phyloP scores from a whole-genome alignment of 106 monocot species.

The Acorus gramineus region DNA sequence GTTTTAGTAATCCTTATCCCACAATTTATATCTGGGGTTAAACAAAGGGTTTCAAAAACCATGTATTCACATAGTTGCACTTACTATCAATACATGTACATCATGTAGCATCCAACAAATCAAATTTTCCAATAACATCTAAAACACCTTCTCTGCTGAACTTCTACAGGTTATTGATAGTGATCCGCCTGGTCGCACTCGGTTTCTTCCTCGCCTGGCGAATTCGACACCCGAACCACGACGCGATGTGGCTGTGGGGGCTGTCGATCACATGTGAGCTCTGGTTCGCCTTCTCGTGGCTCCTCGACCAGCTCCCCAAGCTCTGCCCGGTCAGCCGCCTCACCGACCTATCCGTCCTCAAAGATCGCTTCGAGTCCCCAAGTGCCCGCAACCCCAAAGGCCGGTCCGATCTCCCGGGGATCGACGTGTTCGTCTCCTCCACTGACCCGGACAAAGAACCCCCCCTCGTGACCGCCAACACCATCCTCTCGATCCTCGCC shows the following conservation, averaged over 20 bases:
- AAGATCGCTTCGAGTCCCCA: constrained; percentile 52
- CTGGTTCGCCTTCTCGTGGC: constrained; percentile 79
- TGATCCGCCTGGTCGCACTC: constrained; percentile 47
- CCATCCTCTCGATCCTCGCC: constrained; percentile 70
- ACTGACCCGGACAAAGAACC: constrained; percentile 77
- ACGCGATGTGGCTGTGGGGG: constrained; percentile 75
- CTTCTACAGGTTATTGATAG: constrained; percentile 38
- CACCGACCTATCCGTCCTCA: constrained; percentile 53
- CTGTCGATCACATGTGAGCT: constrained; percentile 62
- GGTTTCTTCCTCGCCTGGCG: constrained; percentile 75
- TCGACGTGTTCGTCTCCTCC: constrained; percentile 72
- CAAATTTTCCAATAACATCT: no score
- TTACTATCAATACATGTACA: no score
- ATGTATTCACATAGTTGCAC: no score
- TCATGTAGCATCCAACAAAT: no score
- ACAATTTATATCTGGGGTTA: no score
- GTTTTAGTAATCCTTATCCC: no score
- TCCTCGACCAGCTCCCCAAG: constrained; percentile 82
- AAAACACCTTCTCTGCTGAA: no score
- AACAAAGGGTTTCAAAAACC: no score
- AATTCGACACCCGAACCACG: constrained; percentile 52
- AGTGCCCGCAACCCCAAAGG: constrained; percentile 57
- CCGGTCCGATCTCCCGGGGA: constrained; percentile 60
- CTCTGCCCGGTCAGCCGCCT: constrained; percentile 61
- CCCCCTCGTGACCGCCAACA: constrained; percentile 56